These are phyloP conservation scores for Silene noctiflora DNA, from an alignment of 179 eudicot species.

Conservation along the genomic window DNA sequence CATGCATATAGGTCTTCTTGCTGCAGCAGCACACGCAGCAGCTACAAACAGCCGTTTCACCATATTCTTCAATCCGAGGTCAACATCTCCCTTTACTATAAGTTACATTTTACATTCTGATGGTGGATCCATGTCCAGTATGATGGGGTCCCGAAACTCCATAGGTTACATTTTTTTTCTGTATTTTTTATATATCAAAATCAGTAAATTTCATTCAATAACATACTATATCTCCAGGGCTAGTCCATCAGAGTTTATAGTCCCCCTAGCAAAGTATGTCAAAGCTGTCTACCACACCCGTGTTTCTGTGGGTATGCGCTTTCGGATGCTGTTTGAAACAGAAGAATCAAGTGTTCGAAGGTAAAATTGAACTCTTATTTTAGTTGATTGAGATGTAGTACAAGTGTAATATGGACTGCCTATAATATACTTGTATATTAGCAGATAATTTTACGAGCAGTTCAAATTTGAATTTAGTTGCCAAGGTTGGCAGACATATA, in stretches of 20 bases:
- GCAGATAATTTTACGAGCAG: too few species aligned
- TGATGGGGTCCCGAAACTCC: too few species aligned
- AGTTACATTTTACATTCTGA: not conserved
- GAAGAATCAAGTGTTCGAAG: conserved; percentile 73
- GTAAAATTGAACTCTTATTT: conserved; percentile 25
- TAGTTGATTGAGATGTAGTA: not conserved
- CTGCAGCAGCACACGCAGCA: conserved; percentile 83
- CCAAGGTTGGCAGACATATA: too few species aligned
- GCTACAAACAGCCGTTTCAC: conserved; percentile 70
- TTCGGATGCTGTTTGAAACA: conserved; percentile 71
- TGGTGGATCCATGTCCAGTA: too few species aligned
- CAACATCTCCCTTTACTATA: not conserved
- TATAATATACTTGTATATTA: too few species aligned
- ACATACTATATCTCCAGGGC: conserved; percentile 42
- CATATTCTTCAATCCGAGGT: conserved; percentile 68
- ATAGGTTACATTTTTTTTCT: too few species aligned
- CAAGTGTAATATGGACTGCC: too few species aligned
- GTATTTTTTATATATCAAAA: too few species aligned
- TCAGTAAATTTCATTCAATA: conserved; percentile 1
- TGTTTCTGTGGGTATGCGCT: conserved; percentile 76
- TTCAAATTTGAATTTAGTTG: too few species aligned
- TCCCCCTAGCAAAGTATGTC: conserved; percentile 60
- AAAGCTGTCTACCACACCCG: conserved; percentile 69
- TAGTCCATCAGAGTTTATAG: conserved; percentile 69
- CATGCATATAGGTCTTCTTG: conserved; percentile 78